Percentiles rank a stretch among this genome's conserved stretches.
Conservation (phyloP, 805 yeast genomes). For the Wickerhamomyces ciferrii region DNA sequence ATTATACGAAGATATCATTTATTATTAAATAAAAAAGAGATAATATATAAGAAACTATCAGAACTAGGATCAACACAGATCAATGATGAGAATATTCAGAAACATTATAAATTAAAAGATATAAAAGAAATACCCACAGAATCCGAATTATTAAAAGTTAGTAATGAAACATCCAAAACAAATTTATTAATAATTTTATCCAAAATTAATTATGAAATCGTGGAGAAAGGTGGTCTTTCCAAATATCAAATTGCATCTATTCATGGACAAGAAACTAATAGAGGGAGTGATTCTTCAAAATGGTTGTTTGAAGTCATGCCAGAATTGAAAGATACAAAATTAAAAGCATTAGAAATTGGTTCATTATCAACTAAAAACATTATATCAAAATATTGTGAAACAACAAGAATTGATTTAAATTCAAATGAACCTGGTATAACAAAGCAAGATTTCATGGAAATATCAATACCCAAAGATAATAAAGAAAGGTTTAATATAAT, state of each 20-base stretch:
- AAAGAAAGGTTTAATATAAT: slow-evolving; percentile 54
- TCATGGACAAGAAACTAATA: slow-evolving; percentile 65
- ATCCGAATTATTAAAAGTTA: slow-evolving; percentile 9
- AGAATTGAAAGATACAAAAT: slow-evolving; percentile 18
- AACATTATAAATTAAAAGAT: slow-evolving; percentile 5
- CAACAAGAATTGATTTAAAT: slow-evolving; percentile 70
- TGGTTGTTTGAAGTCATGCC: slow-evolving; percentile 69
- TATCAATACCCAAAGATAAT: slow-evolving; percentile 49
- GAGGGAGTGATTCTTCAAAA: slow-evolving; percentile 94
- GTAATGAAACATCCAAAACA: slow-evolving; percentile 9
- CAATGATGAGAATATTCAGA: slow-evolving; percentile 18
- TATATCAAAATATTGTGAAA: slow-evolving; percentile 37
- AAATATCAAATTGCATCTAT: slow-evolving; percentile 83
- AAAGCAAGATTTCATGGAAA: slow-evolving; percentile 81
- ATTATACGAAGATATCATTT: slow-evolving; percentile 76
- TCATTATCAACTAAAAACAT: slow-evolving; percentile 64
- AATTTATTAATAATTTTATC: slow-evolving; percentile 33
- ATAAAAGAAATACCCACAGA: slow-evolving; percentile 7
- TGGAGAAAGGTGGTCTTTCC: slow-evolving; percentile 67
- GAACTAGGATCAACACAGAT: slow-evolving; percentile 13
- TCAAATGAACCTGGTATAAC: slow-evolving; percentile 69
- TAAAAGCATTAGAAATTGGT: slow-evolving; percentile 75
- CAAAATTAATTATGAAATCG: slow-evolving; percentile 56
- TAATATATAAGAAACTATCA: slow-evolving; percentile 31
- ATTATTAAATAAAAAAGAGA: slow-evolving; percentile 49